Evolutionary conservation across 1,284 basidiomycete species (phyloP).

Genomic region (Vanrija sp.): DNA sequence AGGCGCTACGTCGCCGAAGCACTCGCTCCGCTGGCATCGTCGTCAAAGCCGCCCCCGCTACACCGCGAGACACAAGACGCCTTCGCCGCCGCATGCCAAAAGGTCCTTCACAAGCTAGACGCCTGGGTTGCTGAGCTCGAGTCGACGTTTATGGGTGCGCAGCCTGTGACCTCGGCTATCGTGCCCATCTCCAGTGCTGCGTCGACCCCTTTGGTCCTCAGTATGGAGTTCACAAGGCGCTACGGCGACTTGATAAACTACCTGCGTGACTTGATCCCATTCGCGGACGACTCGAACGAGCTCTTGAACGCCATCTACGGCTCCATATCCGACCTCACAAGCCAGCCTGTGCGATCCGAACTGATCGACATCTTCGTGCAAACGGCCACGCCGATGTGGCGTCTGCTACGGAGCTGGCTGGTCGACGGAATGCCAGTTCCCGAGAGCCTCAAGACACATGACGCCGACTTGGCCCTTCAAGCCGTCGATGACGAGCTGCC

Average conservation of each 20-base stretch:
- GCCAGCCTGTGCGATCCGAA: constrained; percentile 11
- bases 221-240: constrained; percentile 54
- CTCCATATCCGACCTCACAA: constrained; percentile 51
- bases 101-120: constrained; percentile 59
- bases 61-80: constrained; percentile 67
- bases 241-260: constrained; percentile 54
- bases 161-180: constrained; percentile 53
- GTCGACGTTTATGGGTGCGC: constrained; percentile 55
- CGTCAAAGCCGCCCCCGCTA: constrained; percentile 9
- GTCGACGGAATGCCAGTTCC: constrained; percentile 62
- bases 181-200: constrained; percentile 36
- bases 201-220: constrained; percentile 64
- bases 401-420: constrained; percentile 67
- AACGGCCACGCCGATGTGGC: constrained; percentile 68
- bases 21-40: constrained; percentile 10
- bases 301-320: constrained; percentile 63
- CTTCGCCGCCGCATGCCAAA: constrained; percentile 68
- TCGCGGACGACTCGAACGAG: constrained; percentile 54
- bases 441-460: constrained; percentile 15
- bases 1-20: constrained; percentile 57
- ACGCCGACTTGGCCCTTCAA: constrained; percentile 32
- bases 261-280: constrained; percentile 50
- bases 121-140: constrained; percentile 68
- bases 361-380: constrained; percentile 61
- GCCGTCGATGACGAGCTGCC: constrained; percentile 52